phyloP scores from a whole-genome alignment of 2,329 filamentous ascomycete species.

The Microdochium nivale region DNA sequence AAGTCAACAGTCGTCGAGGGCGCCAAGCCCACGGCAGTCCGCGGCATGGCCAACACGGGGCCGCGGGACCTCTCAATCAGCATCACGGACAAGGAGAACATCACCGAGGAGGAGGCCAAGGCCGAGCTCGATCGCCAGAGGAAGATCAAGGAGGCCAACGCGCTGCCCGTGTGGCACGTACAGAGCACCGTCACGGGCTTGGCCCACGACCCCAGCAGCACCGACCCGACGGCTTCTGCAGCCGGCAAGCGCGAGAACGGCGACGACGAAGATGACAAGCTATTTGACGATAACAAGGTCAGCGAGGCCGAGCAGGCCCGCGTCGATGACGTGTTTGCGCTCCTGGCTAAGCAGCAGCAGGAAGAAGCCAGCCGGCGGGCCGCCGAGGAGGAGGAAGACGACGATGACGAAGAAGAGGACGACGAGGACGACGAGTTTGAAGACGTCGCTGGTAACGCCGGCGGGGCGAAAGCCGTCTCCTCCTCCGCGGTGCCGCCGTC shows the following conservation, averaged over 20 bases:
- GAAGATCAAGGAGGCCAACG: slow-evolving; percentile 59
- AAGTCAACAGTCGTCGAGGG: slow-evolving; percentile 49
- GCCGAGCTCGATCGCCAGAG: slow-evolving; percentile 58
- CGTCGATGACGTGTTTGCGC: slow-evolving; percentile 57
- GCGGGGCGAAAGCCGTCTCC: slow-evolving; percentile 1
- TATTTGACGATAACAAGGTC: slow-evolving; percentile 19
- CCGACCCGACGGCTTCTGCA: slow-evolving; percentile 16
- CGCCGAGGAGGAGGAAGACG: slow-evolving; percentile 36
- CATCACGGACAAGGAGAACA: slow-evolving; percentile 58
- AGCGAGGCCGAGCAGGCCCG: slow-evolving; percentile 41
- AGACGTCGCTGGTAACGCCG: slow-evolving; percentile 25
- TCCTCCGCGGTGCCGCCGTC: neutral
- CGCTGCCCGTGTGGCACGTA: slow-evolving; percentile 62
- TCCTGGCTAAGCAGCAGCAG: slow-evolving; percentile 48
- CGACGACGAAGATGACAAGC: slow-evolving; percentile 39
- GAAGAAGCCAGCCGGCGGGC: slow-evolving; percentile 42
- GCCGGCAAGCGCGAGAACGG: slow-evolving; percentile 30
- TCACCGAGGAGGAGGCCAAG: slow-evolving; percentile 57
- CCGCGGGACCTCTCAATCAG: slow-evolving; percentile 63
- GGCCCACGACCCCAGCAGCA: slow-evolving; percentile 39
- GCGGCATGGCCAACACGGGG: slow-evolving; percentile 56
- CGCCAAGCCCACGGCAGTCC: slow-evolving; percentile 56
- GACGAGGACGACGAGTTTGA: slow-evolving; percentile 18
- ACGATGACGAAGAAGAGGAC: slow-evolving; percentile 24
- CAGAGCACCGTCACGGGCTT: slow-evolving; percentile 60